These are phyloP conservation scores for Paratinospora sagittata DNA, from an alignment of 164 flowering plant species.

Conservation along the genomic window DNA sequence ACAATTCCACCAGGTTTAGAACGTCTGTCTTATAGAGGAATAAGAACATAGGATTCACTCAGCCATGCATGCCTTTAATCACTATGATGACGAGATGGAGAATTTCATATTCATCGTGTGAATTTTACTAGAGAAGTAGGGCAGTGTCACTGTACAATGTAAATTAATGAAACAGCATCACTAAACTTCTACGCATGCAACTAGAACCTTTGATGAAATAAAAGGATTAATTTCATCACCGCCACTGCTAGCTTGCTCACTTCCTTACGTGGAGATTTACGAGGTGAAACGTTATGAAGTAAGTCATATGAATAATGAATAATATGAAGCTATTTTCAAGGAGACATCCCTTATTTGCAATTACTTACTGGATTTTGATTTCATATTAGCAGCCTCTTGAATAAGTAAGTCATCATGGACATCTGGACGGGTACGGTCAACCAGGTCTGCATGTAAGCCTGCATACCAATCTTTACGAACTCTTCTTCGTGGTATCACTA, in stretches of 20 bases:
- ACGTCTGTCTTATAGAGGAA: neutral
- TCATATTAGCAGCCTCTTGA: conserved; percentile 45
- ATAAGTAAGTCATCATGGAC: conserved; percentile 78
- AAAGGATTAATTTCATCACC: neutral
- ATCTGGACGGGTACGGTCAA: conserved; percentile 93
- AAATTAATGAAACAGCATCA: neutral
- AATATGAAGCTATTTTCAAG: neutral
- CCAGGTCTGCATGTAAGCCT: conserved; percentile 72
- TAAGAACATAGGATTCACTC: too few relatives aligned
- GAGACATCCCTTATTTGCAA: neutral
- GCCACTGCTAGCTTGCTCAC: too few relatives aligned
- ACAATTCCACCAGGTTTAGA: neutral
- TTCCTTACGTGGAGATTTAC: too few relatives aligned
- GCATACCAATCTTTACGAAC: conserved; percentile 90
- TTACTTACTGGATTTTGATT: conserved; percentile 33
- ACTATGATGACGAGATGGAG: neutral
- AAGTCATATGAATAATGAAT: neutral
- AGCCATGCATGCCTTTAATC: too few relatives aligned
- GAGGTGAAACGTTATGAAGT: neutral
- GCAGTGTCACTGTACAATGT: neutral
- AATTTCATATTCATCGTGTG: neutral
- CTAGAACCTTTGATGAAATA: neutral
- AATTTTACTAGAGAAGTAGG: neutral
- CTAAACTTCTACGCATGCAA: neutral
- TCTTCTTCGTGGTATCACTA: conserved; percentile 71